Conservation (phyloP, 371 early-diverging fungal genomes). For the Mortierella sp. region DNA sequence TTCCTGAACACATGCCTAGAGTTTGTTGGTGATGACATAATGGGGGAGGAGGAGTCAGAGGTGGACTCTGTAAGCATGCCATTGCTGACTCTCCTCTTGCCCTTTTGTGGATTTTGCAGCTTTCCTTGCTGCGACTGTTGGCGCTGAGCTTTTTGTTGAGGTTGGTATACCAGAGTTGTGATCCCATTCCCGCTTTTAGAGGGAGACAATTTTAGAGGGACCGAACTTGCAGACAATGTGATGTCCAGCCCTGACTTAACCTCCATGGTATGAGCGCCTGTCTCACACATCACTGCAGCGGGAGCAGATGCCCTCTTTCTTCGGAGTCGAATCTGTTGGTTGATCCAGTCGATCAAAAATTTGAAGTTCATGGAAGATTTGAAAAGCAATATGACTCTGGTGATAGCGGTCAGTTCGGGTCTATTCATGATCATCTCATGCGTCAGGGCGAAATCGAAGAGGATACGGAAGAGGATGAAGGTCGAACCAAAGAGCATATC, state of each 20-base stretch:
- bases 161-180: not conserved
- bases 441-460: slow-evolving; percentile 22
- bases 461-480: slow-evolving; percentile 18
- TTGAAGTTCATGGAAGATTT: slow-evolving; percentile 29
- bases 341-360: slow-evolving; percentile 32
- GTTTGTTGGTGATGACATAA: not conserved
- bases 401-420: not conserved
- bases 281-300: not conserved
- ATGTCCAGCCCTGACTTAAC: not conserved
- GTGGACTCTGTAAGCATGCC: not conserved
- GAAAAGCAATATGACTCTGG: slow-evolving; percentile 12
- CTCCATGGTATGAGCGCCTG: not conserved
- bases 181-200: not conserved
- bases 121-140: not conserved
- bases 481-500: slow-evolving; percentile 18
- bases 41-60: not conserved
- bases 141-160: not conserved
- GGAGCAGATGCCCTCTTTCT: not conserved
- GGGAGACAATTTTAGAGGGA: not conserved
- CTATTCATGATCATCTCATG: slow-evolving; percentile 25
- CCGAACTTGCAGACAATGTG: not conserved
- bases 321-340: slow-evolving; percentile 36
- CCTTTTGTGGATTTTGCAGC: not conserved
- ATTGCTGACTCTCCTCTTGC: not conserved
- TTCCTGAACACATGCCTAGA: not conserved